Evolutionary conservation across 306 rosid genomes (phyloP), one percentile per base, ranked within the genome.

Genomic region (Quercus robur): DNA sequence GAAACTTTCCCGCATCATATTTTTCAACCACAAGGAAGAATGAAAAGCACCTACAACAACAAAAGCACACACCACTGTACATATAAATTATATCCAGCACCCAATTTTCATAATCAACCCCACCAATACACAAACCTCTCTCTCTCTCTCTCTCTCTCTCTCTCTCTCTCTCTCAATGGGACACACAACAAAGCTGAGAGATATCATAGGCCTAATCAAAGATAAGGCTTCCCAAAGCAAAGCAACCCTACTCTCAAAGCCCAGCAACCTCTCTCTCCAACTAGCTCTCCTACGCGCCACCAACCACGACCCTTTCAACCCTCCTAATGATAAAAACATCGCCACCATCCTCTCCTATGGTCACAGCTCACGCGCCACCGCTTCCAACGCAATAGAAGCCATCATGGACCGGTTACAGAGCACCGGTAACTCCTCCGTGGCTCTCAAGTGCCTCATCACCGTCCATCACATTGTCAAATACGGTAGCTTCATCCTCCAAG

Each of bases 191-290:
- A 92, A 82, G 76, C 72, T 89, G 28, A 81, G 77, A 58, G 82
- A 85, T 5, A 28, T 94, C 5, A 85, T 94, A 2, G 95, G 97
- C 3, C 85, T 75, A 26, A 81, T 94, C 86, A 94, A 94, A 69
- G 99, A 94, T 86, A 94, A 88, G 77, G 97, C 94, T 0, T 92
- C 99, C 0, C 97, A 88, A 56, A 77, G 97, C 87, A 91, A 86
- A 81, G 99, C 97, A 0, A 97, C 86, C 30, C 35, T 94, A 5
- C 82, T 88, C 23, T 86, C 91, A 15, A 81, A 82, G 58, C 91
- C 87, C 74, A 46, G 78, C 63, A 73, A 88, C 5, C 85, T 80
- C n/a, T 77, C 93, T 8, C 86, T 90, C 57, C 76, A 84, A 15
- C 86, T 87, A 18, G 44, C 88, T 52, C 90, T 88, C 75, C 88